phyloP scores from a whole-genome alignment of 495 filamentous ascomycete genomes.

The Daldinia caldariorum region DNA sequence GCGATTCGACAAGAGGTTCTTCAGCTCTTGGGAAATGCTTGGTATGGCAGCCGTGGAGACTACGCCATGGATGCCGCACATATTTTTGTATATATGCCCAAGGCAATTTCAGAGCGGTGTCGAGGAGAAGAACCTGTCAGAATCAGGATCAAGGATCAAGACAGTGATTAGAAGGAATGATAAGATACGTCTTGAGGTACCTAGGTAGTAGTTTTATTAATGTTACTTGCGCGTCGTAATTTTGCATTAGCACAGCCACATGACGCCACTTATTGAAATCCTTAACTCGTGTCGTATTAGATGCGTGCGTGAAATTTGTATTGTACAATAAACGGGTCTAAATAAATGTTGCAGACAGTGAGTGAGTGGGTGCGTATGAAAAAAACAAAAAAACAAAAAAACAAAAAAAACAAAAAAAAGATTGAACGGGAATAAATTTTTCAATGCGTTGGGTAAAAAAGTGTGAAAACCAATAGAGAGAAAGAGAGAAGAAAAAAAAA shows the following conservation, averaged over 20 bases:
- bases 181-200: neutral
- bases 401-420: neutral
- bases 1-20: constrained; percentile 52
- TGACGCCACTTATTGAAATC: neutral
- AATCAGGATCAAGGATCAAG: neutral
- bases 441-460: too few relatives aligned
- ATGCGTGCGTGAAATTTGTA: neutral
- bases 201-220: neutral
- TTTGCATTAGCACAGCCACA: constrained; percentile 2
- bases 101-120: neutral
- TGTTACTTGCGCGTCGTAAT: constrained; percentile 6
- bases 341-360: neutral
- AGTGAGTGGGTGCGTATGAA: neutral
- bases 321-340: too few relatives aligned
- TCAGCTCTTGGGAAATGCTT: constrained; percentile 46
- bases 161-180: neutral
- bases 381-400: neutral
- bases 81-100: constrained; percentile 34
- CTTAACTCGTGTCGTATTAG: neutral
- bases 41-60: constrained; percentile 43
- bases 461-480: neutral
- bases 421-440: neutral
- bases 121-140: constrained; percentile 6
- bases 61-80: constrained; percentile 61
- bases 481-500: neutral